Evolutionary conservation across 345 rosid genomes (phyloP).

Genomic region (Citrus australasica): DNA sequence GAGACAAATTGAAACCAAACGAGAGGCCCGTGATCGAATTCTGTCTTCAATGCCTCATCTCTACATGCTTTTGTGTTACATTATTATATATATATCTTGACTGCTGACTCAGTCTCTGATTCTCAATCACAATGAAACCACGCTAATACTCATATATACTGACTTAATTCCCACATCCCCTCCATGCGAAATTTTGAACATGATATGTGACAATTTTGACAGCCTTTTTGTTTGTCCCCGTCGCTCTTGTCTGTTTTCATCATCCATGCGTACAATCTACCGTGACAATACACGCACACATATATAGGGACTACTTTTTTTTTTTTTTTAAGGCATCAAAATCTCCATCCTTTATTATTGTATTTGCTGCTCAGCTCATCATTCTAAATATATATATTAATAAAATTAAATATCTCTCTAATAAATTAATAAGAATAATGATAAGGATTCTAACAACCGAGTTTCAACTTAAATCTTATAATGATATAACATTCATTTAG

Average conservation of each 20-base stretch:
- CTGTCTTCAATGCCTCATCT: conserved; percentile 10
- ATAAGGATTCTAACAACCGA: no score
- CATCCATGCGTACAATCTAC: not conserved
- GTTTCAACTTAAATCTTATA: no score
- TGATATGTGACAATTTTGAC: not conserved
- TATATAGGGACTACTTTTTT: no score
- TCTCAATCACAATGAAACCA: conserved; percentile 11
- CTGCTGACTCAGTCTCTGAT: conserved; percentile 13
- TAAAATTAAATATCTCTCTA: no score
- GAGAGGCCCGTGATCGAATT: conserved; percentile 40
- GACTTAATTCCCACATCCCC: conserved; percentile 24
- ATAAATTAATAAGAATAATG: no score
- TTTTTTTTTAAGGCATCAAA: not conserved
- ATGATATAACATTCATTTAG: no score
- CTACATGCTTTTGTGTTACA: not conserved
- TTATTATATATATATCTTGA: not conserved
- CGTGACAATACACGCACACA: not conserved
- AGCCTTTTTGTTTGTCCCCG: not conserved
- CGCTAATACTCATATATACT: not conserved
- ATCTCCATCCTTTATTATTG: not conserved
- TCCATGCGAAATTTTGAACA: conserved; percentile 15
- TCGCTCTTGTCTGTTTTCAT: not conserved
- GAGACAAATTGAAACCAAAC: conserved; percentile 35
- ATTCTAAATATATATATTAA: not conserved
- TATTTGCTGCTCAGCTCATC: not conserved